Evolutionary conservation across 129 eudicot species (phyloP).

Genomic region (Erigeron canadensis): DNA sequence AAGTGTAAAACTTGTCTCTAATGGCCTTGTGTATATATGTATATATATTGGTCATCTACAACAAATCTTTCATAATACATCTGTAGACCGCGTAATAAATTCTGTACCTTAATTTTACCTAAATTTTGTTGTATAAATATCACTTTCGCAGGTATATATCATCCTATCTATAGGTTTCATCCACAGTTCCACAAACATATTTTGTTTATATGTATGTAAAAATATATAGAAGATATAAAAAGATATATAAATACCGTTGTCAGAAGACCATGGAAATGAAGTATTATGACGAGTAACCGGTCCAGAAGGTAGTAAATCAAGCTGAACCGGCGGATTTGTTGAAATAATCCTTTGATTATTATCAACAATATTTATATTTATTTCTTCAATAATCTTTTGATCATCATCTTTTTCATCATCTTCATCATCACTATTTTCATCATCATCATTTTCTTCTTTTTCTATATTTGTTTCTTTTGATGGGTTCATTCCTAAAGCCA

Average conservation of each 20-base stretch:
- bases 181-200: too few relatives aligned
- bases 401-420: constrained; percentile 18
- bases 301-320: constrained; percentile 63
- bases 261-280: constrained; percentile 56
- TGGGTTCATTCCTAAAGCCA: constrained; percentile 27
- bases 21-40: too few relatives aligned
- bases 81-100: too few relatives aligned
- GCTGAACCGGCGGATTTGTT: constrained; percentile 48
- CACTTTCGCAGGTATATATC: too few relatives aligned
- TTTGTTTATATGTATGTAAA: too few relatives aligned
- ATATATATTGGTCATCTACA: too few relatives aligned
- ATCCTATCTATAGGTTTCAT: too few relatives aligned
- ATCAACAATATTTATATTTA: constrained; percentile 8
- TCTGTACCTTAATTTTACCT: too few relatives aligned
- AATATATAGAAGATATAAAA: background rate
- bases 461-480: background rate
- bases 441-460: constrained; percentile 20
- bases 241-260: constrained; percentile 48
- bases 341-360: constrained; percentile 2
- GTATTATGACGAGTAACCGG: constrained; percentile 53
- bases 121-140: too few relatives aligned
- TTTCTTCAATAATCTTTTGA: constrained; percentile 9
- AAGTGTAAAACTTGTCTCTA: too few relatives aligned
- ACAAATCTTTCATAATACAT: too few relatives aligned
- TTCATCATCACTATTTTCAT: constrained; percentile 23